Evolutionary conservation across 805 yeast genomes (phyloP).

Genomic region (Starmerella powellii): DNA sequence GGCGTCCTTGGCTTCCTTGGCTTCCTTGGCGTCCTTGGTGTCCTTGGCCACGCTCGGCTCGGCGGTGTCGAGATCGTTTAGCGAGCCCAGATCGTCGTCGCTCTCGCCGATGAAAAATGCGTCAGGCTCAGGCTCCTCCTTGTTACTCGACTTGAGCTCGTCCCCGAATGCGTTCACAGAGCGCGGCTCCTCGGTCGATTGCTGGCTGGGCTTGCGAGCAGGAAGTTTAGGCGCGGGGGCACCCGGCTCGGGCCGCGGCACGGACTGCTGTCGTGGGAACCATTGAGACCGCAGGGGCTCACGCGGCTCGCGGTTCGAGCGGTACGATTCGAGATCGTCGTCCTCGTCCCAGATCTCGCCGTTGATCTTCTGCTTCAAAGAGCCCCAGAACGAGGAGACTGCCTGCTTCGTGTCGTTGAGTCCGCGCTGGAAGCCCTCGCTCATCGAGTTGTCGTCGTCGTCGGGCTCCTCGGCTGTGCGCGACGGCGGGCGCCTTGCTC

Average conservation of each 20-base stretch:
- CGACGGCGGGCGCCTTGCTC: not conserved
- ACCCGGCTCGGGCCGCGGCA: not conserved
- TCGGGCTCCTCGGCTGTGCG: too few relatives aligned
- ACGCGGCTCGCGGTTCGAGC: not conserved
- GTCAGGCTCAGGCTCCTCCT: constrained; percentile 23
- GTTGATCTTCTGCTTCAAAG: constrained; percentile 18
- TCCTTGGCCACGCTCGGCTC: constrained; percentile 4
- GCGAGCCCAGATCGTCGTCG: constrained; percentile 22
- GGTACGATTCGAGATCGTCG: constrained; percentile 11
- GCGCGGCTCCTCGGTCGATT: constrained; percentile 3
- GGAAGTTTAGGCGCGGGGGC: constrained; percentile 10
- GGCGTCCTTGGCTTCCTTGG: not conserved
- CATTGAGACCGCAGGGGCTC: constrained; percentile 11
- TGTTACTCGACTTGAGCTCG: constrained; percentile 3
- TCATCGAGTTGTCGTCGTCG: constrained; percentile 12
- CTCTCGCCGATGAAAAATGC: constrained; percentile 27
- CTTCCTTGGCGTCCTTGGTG: not conserved
- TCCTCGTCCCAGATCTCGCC: constrained; percentile 22
- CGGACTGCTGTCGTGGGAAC: constrained; percentile 8
- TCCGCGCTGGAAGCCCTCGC: constrained; percentile 19
- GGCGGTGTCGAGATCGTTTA: constrained; percentile 15
- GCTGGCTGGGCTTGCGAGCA: constrained; percentile 13
- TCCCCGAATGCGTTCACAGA: constrained; percentile 26
- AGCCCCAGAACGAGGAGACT: constrained; percentile 20
- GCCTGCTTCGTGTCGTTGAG: constrained; percentile 20